Evolutionary conservation across 192 early-diverging fungal genomes (phyloP), one percentile per base, ranked within the genome.

Genomic region (Rhizoclosmatium globosum): DNA sequence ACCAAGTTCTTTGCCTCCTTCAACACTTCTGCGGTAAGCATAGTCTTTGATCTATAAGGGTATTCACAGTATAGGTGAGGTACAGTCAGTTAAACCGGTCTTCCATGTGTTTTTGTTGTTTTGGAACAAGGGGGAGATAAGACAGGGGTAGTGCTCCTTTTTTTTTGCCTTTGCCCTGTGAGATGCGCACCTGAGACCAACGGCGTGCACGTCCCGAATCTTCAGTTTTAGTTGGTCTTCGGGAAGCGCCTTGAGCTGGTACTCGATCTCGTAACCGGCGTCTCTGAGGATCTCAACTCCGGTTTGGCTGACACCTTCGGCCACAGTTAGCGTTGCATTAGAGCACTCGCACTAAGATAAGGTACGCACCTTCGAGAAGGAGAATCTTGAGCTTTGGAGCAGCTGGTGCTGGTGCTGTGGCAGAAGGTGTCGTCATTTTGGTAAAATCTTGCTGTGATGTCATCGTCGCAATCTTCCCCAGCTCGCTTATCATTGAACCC

Each of bases 241-340:
- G 72, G 91, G 85, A 38, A 99, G 91, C 1, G 97, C 95, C 87
- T 98, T 98, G 66, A 92, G 80, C 84, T 94, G 90, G 45, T 86
- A 87, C 78, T 99, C 98, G 58, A 99, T 92, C 93, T 94, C 95
- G 89, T 95, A 98, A 0, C 98, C 98, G 80, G 94, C 93, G 46
- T 91, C 90, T 62, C 89, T 86, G 59, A 99, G 90, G 62, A 96
- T 92, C 38, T 90, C 83, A 31, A 97, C 88, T 47, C 84, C 82
- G 41, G 86, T 87, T 50, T 79, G 66, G 82, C 78, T 82, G 57
- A 83, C 61, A 45, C 83, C 81, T 86, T 11, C 39, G 3, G 3
- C 19, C 70, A 11, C 15, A 69, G 50, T 47, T 19, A 21, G n/a
- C 3, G 15, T 46, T 39, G 47, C 4, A 7, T 23, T 19, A 23